Evolutionary conservation across 2,329 filamentous ascomycete genomes (phyloP).

Genomic region (Leptographium galeiforme): DNA sequence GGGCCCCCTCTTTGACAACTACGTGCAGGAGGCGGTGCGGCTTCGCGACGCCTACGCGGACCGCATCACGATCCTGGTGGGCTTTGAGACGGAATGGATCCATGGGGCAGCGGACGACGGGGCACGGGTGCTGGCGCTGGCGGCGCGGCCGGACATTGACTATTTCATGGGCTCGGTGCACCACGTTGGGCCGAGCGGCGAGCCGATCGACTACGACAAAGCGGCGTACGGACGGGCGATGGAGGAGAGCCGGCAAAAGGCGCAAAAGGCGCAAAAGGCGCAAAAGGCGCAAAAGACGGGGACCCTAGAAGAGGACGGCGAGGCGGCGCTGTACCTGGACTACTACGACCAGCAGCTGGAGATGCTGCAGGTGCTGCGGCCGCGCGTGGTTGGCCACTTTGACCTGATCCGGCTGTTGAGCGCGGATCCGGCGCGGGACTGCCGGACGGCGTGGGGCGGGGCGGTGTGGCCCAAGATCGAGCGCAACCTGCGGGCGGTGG

Average conservation of each 20-base stretch:
- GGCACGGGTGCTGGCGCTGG: conserved; percentile 47
- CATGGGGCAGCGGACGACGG: conserved; percentile 46
- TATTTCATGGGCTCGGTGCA: conserved; percentile 85
- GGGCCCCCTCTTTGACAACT: conserved; percentile 50
- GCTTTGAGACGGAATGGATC: conserved; percentile 91
- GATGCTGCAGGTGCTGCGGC: conserved; percentile 62
- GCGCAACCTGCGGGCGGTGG: conserved; percentile 61
- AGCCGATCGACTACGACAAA: conserved; percentile 80
- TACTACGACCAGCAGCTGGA: conserved; percentile 82
- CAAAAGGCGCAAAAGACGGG: conserved; percentile 32
- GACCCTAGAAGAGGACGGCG: no score
- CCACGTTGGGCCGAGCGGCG: conserved; percentile 62
- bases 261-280: conserved; percentile 28
- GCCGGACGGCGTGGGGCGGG: conserved; percentile 23
- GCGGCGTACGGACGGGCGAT: conserved; percentile 51
- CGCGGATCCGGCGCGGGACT: conserved; percentile 48
- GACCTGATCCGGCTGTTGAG: conserved; percentile 79
- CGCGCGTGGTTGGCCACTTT: conserved; percentile 81
- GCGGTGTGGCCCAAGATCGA: conserved; percentile 61
- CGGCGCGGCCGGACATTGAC: conserved; percentile 48
- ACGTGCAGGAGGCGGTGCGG: conserved; percentile 60
- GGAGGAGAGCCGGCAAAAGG: background rate
- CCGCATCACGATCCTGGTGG: conserved; percentile 69
- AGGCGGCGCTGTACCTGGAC: conserved; percentile 61
- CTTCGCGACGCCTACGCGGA: conserved; percentile 56